phyloP scores from a whole-genome alignment of 306 rosid species.

The Pueraria montana region DNA sequence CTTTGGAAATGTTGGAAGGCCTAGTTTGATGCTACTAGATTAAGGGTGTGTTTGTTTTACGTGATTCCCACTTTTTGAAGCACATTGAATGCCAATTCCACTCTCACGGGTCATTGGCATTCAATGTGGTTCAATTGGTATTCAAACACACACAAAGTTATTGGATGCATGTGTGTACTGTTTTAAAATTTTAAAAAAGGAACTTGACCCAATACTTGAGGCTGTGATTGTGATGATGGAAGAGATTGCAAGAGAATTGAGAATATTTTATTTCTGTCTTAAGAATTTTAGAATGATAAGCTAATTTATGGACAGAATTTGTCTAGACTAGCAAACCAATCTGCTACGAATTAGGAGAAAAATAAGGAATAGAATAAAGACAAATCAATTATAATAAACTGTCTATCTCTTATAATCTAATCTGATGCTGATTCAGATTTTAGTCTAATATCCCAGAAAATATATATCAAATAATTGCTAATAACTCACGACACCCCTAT shows the following conservation, averaged over 20 bases:
- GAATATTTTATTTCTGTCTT: neutral
- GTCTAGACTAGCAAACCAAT: neutral
- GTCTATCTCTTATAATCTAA: neutral
- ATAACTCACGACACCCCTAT: neutral
- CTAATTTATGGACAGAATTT: neutral
- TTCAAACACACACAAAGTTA: neutral
- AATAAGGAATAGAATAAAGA: neutral
- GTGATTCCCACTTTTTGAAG: neutral
- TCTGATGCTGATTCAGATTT: neutral
- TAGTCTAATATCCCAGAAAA: neutral
- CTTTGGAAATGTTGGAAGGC: conserved; percentile 1
- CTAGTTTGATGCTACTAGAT: conserved; percentile 13
- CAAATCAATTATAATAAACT: neutral
- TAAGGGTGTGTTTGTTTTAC: neutral
- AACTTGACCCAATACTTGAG: neutral
- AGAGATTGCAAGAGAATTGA: too few species aligned
- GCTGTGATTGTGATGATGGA: neutral
- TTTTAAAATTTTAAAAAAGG: neutral
- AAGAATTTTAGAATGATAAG: neutral
- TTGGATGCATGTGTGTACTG: neutral
- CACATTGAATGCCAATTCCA: neutral
- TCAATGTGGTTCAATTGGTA: neutral
- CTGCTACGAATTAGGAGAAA: neutral
- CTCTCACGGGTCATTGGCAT: neutral
- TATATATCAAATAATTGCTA: neutral